Conservation (phyloP, 768 basidiomycete species). For the Serendipita sp. region DNA sequence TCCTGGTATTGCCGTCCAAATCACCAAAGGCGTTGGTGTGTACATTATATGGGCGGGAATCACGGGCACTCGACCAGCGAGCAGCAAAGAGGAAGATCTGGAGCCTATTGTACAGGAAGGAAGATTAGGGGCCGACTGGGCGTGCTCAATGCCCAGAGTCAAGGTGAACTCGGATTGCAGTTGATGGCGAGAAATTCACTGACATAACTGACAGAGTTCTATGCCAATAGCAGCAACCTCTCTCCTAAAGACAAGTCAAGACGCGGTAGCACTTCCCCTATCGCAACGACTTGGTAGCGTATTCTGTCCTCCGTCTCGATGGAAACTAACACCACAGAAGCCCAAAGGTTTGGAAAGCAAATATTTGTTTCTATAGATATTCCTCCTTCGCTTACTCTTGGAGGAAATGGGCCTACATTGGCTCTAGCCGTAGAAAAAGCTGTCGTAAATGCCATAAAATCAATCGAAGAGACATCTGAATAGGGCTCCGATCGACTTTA, state of each 20-base stretch:
- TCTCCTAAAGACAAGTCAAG: slow-evolving; percentile 43
- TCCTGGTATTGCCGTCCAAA: slow-evolving; percentile 41
- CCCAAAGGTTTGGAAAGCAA: slow-evolving; percentile 44
- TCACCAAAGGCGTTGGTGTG: slow-evolving; percentile 49
- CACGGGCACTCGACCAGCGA: slow-evolving; percentile 16
- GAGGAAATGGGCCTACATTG: slow-evolving; percentile 33
- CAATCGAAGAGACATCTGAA: background rate
- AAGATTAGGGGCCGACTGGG: slow-evolving; percentile 57
- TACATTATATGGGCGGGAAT: slow-evolving; percentile 73
- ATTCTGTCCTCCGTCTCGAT: slow-evolving; percentile 9
- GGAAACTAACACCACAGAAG: slow-evolving; percentile 21
- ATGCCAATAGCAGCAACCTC: slow-evolving; percentile 36
- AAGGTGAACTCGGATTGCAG: slow-evolving; percentile 17
- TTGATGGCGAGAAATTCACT: background rate
- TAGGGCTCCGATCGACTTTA: background rate
- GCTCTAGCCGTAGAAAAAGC: slow-evolving; percentile 45
- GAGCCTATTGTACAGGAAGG: slow-evolving; percentile 33
- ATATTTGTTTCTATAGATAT: slow-evolving; percentile 62
- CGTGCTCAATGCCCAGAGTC: slow-evolving; percentile 56
- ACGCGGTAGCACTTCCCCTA: slow-evolving; percentile 55
- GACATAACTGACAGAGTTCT: background rate
- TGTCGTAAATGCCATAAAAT: slow-evolving; percentile 31
- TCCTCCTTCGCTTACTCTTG: slow-evolving; percentile 21
- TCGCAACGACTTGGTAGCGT: slow-evolving; percentile 57
- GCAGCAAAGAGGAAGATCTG: slow-evolving; percentile 18